A percentile compares a stretch with the other conserved stretches of the same genome.
Evolutionary conservation across 805 yeast genomes (phyloP).

Genomic region (Candida quercuum): DNA sequence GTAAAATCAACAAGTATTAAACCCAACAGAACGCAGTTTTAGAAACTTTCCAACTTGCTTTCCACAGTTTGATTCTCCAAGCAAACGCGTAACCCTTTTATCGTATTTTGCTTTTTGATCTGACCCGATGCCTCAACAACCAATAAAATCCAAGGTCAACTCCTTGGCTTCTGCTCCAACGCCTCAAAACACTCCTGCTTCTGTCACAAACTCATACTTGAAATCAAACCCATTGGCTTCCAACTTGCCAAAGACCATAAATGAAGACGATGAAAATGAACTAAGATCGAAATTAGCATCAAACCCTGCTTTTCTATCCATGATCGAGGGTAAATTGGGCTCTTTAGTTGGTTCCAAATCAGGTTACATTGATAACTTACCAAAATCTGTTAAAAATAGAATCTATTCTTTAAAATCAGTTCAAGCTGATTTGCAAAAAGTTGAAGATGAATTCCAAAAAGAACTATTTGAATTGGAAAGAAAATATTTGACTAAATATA

Average conservation of each 20-base stretch:
- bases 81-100: too few relatives aligned
- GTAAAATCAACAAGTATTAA: too few relatives aligned
- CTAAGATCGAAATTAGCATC: slow-evolving; percentile 48
- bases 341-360: slow-evolving; percentile 79
- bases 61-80: too few relatives aligned
- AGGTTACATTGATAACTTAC: slow-evolving; percentile 78
- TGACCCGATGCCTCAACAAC: slow-evolving; percentile 74
- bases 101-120: too few relatives aligned
- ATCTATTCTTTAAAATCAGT: slow-evolving; percentile 77
- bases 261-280: slow-evolving; percentile 53
- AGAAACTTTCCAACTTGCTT: too few relatives aligned
- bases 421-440: slow-evolving; percentile 71
- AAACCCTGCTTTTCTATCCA: slow-evolving; percentile 76
- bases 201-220: slow-evolving; percentile 70
- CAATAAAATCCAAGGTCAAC: slow-evolving; percentile 70
- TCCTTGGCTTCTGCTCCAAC: slow-evolving; percentile 93
- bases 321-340: slow-evolving; percentile 88
- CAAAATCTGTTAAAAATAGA: slow-evolving; percentile 66
- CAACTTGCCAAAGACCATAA: slow-evolving; percentile 65
- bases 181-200: slow-evolving; percentile 97
- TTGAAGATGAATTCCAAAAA: slow-evolving; percentile 88
- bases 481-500: slow-evolving; percentile 65
- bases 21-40: too few relatives aligned
- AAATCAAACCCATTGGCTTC: slow-evolving; percentile 41
- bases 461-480: slow-evolving; percentile 85